phyloP scores from a whole-genome alignment of 1,139 yeast species.

The Wickerhamomyces sp. region DNA sequence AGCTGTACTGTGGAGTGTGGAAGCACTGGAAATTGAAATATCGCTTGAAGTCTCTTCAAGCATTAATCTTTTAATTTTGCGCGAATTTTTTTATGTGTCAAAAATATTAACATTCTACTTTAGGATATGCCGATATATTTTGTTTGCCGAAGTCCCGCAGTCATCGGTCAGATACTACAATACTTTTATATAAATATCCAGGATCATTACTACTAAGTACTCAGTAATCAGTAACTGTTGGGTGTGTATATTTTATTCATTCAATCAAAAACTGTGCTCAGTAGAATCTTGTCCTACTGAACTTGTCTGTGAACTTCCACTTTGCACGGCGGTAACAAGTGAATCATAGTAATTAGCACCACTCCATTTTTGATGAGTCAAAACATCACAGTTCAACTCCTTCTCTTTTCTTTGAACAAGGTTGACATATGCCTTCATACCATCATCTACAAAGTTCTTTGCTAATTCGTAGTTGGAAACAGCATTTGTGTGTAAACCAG shows the following conservation, averaged over 20 bases:
- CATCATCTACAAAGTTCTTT: slow-evolving; percentile 40
- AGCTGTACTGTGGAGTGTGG: no score
- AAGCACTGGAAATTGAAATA: no score
- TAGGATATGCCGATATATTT: no score
- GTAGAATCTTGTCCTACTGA: slow-evolving; percentile 45
- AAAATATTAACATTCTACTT: no score
- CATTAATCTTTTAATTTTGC: no score
- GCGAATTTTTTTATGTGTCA: no score
- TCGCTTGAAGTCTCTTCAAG: no score
- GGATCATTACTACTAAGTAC: no score
- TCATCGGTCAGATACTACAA: no score
- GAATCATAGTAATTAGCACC: slow-evolving; percentile 52
- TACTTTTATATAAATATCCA: no score
- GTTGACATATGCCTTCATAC: slow-evolving; percentile 55
- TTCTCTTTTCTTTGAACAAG: slow-evolving; percentile 44
- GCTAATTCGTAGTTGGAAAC: slow-evolving; percentile 47
- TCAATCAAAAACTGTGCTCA: slow-evolving; percentile 24
- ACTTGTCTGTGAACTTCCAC: slow-evolving; percentile 42
- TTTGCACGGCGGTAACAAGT: slow-evolving; percentile 38
- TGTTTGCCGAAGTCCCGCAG: no score
- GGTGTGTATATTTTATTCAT: background rate
- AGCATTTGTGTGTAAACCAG: slow-evolving; percentile 51
- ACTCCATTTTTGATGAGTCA: slow-evolving; percentile 59
- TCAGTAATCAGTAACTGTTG: no score
- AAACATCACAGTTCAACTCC: slow-evolving; percentile 42